These are phyloP conservation scores for Candida piceae DNA, from an alignment of 805 yeast genomes.

Conservation along the genomic window DNA sequence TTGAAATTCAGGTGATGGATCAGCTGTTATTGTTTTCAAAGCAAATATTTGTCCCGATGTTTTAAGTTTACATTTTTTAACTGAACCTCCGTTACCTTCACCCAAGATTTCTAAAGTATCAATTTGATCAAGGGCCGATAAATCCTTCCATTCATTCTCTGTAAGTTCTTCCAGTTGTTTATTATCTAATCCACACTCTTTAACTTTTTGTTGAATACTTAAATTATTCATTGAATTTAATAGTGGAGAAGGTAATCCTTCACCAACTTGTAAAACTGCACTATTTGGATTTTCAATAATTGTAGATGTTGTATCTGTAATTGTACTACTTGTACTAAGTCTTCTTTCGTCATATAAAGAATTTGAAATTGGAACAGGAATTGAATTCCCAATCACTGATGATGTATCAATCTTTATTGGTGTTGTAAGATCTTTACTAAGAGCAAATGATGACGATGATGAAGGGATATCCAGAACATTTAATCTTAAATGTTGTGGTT, in stretches of 20 bases:
- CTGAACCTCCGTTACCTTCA: conserved; percentile 94
- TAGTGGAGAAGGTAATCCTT: conserved; percentile 7
- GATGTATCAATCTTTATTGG: conserved; percentile 8
- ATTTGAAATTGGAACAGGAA: too few relatives aligned
- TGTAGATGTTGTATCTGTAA: conserved; percentile 2
- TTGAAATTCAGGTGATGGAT: conserved; percentile 81
- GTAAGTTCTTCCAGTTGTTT: conserved; percentile 40
- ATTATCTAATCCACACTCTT: conserved; percentile 1
- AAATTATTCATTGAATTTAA: conserved; percentile 6
- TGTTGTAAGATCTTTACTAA: conserved; percentile 3
- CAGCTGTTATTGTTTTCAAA: conserved; percentile 65
- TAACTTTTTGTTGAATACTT: conserved; percentile 1
- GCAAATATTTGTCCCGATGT: conserved; percentile 68
- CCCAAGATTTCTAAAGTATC: conserved; percentile 71
- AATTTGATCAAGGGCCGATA: conserved; percentile 56
- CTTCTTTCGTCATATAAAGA: conserved; percentile 2
- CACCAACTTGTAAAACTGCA: not conserved
- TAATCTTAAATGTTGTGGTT: conserved; percentile 3
- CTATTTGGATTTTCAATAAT: conserved; percentile 1
- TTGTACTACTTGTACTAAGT: conserved; percentile 1
- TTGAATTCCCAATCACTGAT: not conserved
- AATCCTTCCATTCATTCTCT: conserved; percentile 69
- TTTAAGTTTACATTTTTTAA: conserved; percentile 66
- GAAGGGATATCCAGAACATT: conserved; percentile 2
- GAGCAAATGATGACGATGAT: not conserved